Percentiles rank a stretch among this genome's conserved stretches.
Conservation (phyloP, 1,284 basidiomycete genomes). For the Grifola frondosa region DNA sequence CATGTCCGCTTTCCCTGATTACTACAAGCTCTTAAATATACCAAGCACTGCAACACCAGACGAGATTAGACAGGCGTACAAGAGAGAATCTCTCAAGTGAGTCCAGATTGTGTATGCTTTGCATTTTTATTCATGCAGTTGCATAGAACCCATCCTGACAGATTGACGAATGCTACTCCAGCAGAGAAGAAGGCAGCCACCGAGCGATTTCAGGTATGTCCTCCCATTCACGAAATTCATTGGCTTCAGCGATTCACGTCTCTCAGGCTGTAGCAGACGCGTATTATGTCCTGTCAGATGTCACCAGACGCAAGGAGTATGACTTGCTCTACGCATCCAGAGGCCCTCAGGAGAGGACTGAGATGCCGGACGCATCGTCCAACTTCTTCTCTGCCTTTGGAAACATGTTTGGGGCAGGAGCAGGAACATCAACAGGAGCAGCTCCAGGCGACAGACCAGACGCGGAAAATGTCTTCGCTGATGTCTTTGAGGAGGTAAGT, state of each 20-base stretch:
- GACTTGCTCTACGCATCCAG: slow-evolving; percentile 65
- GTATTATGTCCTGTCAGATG: slow-evolving; percentile 92
- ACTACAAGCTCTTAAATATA: slow-evolving; percentile 67
- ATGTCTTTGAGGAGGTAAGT: slow-evolving; percentile 86
- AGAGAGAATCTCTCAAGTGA: slow-evolving; percentile 71
- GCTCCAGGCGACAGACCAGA: slow-evolving; percentile 57
- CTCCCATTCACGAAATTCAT: not conserved
- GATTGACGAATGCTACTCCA: slow-evolving; percentile 73
- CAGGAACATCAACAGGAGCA: slow-evolving; percentile 31
- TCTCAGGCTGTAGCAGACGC: slow-evolving; percentile 87
- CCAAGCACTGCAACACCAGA: slow-evolving; percentile 62
- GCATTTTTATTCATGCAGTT: slow-evolving; percentile 14
- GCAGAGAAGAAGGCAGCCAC: slow-evolving; percentile 75
- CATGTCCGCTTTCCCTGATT: slow-evolving; percentile 73
- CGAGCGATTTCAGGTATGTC: slow-evolving; percentile 75
- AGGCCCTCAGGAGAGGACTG: slow-evolving; percentile 47
- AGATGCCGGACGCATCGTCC: slow-evolving; percentile 64
- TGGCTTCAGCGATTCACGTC: not conserved
- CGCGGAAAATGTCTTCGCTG: slow-evolving; percentile 80
- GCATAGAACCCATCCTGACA: slow-evolving; percentile 84
- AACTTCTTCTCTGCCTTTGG: slow-evolving; percentile 81
- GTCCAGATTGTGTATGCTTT: slow-evolving; percentile 1
- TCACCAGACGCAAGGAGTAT: slow-evolving; percentile 78
- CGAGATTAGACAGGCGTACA: slow-evolving; percentile 82
- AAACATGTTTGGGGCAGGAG: slow-evolving; percentile 55